Conservation (phyloP, 768 basidiomycete species). For the Atractiella rhizophila region DNA sequence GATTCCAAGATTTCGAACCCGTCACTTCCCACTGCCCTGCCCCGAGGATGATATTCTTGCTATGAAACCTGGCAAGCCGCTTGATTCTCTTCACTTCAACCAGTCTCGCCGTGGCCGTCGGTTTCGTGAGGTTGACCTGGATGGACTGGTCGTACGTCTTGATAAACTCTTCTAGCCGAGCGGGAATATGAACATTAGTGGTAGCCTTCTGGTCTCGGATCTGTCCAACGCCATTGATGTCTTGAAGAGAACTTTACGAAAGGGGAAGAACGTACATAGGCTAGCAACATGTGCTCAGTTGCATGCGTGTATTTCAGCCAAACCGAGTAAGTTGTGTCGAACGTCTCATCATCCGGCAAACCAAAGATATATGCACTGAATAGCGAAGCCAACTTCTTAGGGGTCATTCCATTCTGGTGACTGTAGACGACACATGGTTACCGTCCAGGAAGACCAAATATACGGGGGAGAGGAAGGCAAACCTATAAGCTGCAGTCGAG, state of each 20-base stretch:
- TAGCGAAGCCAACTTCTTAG: constrained; percentile 62
- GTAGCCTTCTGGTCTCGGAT: constrained; percentile 26
- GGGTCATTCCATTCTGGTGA: constrained; percentile 63
- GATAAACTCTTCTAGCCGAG: constrained; percentile 73
- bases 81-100: constrained; percentile 52
- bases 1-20: constrained; percentile 14
- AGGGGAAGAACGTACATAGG: constrained; percentile 64
- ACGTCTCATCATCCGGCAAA: constrained; percentile 26
- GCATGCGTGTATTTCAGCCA: constrained; percentile 66
- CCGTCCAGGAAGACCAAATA: constrained; percentile 9
- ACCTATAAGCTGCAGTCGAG: constrained; percentile 4
- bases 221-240: too few species aligned
- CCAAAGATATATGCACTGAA: constrained; percentile 48
- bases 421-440: constrained; percentile 52
- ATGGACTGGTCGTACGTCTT: constrained; percentile 65
- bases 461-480: not conserved
- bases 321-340: constrained; percentile 35
- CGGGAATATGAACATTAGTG: constrained; percentile 38
- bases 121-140: constrained; percentile 31
- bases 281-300: constrained; percentile 74
- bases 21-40: constrained; percentile 29
- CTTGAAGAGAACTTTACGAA: constrained; percentile 19
- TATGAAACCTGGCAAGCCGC: constrained; percentile 65
- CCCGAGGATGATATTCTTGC: constrained; percentile 52
- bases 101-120: constrained; percentile 32